These are phyloP conservation scores for Wickerhamiella sorbophila DNA, from an alignment of 805 yeast species.

Conservation along the genomic window DNA sequence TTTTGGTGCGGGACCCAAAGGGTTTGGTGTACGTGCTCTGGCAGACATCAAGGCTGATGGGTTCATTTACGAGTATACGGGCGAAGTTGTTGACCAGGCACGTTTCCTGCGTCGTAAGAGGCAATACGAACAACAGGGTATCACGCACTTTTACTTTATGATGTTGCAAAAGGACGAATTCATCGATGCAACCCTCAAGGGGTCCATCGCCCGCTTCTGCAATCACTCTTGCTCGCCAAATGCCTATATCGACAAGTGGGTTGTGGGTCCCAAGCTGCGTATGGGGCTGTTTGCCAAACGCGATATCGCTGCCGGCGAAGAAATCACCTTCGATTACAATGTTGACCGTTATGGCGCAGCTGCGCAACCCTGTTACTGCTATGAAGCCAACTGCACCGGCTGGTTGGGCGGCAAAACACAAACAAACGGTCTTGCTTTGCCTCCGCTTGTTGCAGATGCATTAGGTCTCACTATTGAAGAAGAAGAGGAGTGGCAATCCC, in stretches of 20 bases:
- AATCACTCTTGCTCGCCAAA: conserved; percentile 94
- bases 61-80: conserved; percentile 86
- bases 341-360: conserved; percentile 94
- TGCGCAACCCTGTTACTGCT: conserved; percentile 90
- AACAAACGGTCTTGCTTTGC: conserved; percentile 78
- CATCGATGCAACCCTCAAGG: conserved; percentile 85
- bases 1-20: conserved; percentile 71
- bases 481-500: conserved; percentile 34
- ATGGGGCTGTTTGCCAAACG: conserved; percentile 94
- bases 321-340: conserved; percentile 81
- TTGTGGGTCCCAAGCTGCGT: conserved; percentile 71
- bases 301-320: conserved; percentile 61
- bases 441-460: conserved; percentile 74
- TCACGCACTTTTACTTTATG: conserved; percentile 87
- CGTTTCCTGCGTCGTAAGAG: conserved; percentile 63
- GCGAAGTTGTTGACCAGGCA: conserved; percentile 78
- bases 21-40: conserved; percentile 76
- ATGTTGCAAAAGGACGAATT: conserved; percentile 87
- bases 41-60: conserved; percentile 40
- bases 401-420: conserved; percentile 95
- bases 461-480: conserved; percentile 58
- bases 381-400: conserved; percentile 82
- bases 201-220: conserved; percentile 79
- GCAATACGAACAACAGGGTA: conserved; percentile 41
- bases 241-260: conserved; percentile 94